Base-by-base conservation (phyloP, 2,329 filamentous ascomycete species). In the Penicillium concentricum region DNA sequence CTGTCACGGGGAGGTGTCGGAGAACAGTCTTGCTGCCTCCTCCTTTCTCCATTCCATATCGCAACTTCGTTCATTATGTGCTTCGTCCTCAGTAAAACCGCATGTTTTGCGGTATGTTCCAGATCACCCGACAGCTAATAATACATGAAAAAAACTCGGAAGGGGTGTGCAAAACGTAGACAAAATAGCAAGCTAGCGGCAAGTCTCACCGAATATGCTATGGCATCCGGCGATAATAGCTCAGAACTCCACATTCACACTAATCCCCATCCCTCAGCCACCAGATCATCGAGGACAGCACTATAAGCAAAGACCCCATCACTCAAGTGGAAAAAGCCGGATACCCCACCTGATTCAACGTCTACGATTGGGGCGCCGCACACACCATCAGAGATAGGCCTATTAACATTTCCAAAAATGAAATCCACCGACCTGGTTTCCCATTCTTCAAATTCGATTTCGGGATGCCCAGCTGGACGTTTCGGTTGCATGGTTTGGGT, bases 211-310 rank as follows among this genome's bases (percentile, higher is more conserved):
- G 28, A 46, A 46, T 18, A 35, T 46, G 30, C 44, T 46, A 22
- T 9, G 24, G 44, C 44, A 46, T 34, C 44, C 30, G 20, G 7
- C 18, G 13, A 46, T 22, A 46, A 46, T 46, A 46, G 18, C 30
- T 20, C 30, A 46, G 15, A n/a, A 46, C 30, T 35, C 30, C 44
- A 58, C 56, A 60, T 55, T 45, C 53, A 52, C 16, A 47, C 47
- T 13, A 59, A 13, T 41, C 46, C 38, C 54, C 57, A 51, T 34
- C 53, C 54, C 45, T 59, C 54, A 7, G 57, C 54, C 41, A 59
- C 48, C 41, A 59, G 45, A 53, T 59, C 54, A 43, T 54, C 45
- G 15, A 57, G 24, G 37, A 54, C 20, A 18, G 54, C 54, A 30
- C 44, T 46, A 20, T 46, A 8, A 59, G 13, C 28, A 44, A 53